These are phyloP conservation scores for Beauveria sp. DNA, from an alignment of 2,329 filamentous ascomycete species.

Conservation along the genomic window DNA sequence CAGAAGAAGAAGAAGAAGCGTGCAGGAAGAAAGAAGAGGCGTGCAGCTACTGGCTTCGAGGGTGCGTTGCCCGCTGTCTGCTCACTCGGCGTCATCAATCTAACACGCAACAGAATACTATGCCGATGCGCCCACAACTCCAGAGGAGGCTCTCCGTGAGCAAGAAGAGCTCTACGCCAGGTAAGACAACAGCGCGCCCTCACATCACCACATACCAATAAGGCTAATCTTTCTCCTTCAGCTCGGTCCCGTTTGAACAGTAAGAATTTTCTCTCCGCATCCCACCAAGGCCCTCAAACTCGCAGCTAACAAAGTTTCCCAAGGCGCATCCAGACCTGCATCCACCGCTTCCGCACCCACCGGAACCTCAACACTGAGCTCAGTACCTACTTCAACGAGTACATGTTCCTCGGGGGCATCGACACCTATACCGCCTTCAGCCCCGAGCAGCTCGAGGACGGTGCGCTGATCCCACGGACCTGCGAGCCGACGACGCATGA, in stretches of 20 bases:
- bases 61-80: neutral
- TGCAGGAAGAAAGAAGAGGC: neutral
- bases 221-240: neutral
- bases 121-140: conserved; percentile 71
- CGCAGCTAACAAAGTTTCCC: neutral
- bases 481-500: neutral
- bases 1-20: neutral
- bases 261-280: neutral
- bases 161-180: conserved; percentile 55
- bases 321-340: conserved; percentile 76
- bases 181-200: conserved; percentile 32
- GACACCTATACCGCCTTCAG: conserved; percentile 53
- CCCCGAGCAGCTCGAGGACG: conserved; percentile 50
- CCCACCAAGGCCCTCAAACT: neutral
- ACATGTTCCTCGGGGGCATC: conserved; percentile 76
- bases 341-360: conserved; percentile 71
- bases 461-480: conserved; percentile 37
- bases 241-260: neutral
- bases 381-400: conserved; percentile 64
- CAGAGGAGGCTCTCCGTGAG: conserved; percentile 59
- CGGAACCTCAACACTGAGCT: conserved; percentile 64
- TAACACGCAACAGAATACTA: conserved; percentile 50
- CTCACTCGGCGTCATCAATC: neutral
- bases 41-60: neutral
- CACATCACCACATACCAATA: no score